A percentile compares a stretch with the other conserved stretches of the same genome.
These are phyloP conservation scores for Fraxinus baroniana DNA, from an alignment of 305 asterid genomes.

Conservation along the genomic window DNA sequence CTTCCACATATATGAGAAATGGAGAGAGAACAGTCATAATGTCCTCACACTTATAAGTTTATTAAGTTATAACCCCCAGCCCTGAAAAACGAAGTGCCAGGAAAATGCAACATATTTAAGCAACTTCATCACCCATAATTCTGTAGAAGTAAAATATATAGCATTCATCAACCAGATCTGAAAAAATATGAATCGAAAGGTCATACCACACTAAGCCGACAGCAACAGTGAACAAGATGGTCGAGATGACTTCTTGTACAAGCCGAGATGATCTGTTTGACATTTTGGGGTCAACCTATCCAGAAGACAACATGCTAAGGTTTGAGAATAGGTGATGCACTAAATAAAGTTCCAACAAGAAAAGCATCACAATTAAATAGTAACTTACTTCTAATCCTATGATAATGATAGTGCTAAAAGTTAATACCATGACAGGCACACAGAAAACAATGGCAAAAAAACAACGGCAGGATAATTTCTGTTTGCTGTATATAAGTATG, in stretches of 20 bases:
- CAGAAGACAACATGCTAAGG: conserved; percentile 27
- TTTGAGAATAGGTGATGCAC: conserved; percentile 8
- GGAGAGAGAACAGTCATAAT: conserved; percentile 12
- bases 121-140: conserved; percentile 6
- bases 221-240: conserved; percentile 75
- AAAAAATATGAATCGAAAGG: conserved; percentile 3
- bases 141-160: not conserved
- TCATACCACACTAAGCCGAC: conserved; percentile 86
- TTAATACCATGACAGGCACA: not conserved
- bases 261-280: conserved; percentile 70
- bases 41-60: not conserved
- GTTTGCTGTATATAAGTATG: not conserved
- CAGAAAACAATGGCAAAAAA: not conserved
- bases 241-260: conserved; percentile 74
- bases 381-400: conserved; percentile 9
- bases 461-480: not conserved
- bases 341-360: conserved; percentile 12
- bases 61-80: not conserved
- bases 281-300: conserved; percentile 80
- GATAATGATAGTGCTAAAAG: not conserved
- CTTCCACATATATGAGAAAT: conserved; percentile 1
- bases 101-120: not conserved
- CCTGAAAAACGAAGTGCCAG: not conserved
- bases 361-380: conserved; percentile 6
- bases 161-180: not conserved